A percentile compares a stretch with the other conserved stretches of the same genome.
phyloP scores from a whole-genome alignment of 1,284 basidiomycete genomes.

The Inonotus obliquus region DNA sequence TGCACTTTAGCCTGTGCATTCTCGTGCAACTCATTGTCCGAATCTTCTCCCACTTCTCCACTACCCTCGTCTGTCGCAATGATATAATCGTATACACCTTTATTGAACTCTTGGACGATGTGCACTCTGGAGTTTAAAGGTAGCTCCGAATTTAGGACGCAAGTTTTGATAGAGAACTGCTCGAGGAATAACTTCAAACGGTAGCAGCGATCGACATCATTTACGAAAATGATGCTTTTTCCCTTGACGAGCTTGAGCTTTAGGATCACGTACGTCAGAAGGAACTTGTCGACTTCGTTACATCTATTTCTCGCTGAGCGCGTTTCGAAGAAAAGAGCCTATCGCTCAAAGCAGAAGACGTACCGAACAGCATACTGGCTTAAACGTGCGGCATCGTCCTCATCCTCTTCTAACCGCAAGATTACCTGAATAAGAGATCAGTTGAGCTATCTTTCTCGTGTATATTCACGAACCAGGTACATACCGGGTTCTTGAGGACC shows the following conservation, averaged over 20 bases:
- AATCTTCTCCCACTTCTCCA: slow-evolving; percentile 49
- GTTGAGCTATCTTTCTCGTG: background rate
- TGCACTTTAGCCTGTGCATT: slow-evolving; percentile 31
- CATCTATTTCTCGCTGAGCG: slow-evolving; percentile 45
- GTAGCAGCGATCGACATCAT: slow-evolving; percentile 93
- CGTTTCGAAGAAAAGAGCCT: background rate
- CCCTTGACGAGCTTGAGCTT: slow-evolving; percentile 94
- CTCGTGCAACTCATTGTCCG: slow-evolving; percentile 38
- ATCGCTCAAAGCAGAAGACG: slow-evolving; percentile 17
- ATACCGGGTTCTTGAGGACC: slow-evolving; percentile 80
- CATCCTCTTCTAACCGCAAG: slow-evolving; percentile 79
- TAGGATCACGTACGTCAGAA: slow-evolving; percentile 91
- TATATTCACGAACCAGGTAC: slow-evolving; percentile 33
- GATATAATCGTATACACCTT: slow-evolving; percentile 97
- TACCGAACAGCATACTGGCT: slow-evolving; percentile 84
- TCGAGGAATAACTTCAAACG: slow-evolving; percentile 96
- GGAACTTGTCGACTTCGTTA: slow-evolving; percentile 93
- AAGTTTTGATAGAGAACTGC: slow-evolving; percentile 95
- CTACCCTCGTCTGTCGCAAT: slow-evolving; percentile 94
- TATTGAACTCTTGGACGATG: slow-evolving; percentile 98
- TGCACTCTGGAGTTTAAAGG: slow-evolving; percentile 97
- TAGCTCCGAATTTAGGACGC: slow-evolving; percentile 94
- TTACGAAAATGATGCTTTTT: slow-evolving; percentile 97
- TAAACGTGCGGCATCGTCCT: slow-evolving; percentile 76
- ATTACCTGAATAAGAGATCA: slow-evolving; percentile 51